Evolutionary conservation across 257 asterid species (phyloP).

Genomic region (Eucommia ulmoides): DNA sequence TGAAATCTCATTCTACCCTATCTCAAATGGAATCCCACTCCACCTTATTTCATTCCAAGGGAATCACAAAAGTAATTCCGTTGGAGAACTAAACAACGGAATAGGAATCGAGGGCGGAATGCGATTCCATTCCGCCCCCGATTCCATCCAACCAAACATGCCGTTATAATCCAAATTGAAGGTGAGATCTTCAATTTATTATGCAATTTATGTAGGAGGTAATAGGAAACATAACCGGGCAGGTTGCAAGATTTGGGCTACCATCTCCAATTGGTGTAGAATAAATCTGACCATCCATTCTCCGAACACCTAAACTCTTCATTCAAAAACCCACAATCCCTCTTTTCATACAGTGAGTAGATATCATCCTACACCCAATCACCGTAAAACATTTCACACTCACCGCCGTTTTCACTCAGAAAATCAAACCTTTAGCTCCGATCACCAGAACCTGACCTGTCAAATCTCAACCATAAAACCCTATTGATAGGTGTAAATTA

Average conservation of each 20-base stretch:
- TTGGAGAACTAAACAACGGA: no score
- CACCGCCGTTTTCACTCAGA: constrained; percentile 34
- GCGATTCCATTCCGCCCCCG: no score
- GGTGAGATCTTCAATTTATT: no score
- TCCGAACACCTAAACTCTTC: constrained; percentile 68
- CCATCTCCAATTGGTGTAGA: constrained; percentile 90
- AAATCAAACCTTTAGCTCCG: constrained; percentile 35
- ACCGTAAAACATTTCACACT: constrained; percentile 60
- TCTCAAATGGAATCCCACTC: no score
- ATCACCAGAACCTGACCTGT: neutral
- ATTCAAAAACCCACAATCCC: constrained; percentile 60
- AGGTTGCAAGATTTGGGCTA: constrained; percentile 75
- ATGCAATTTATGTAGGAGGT: no score
- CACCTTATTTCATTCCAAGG: no score
- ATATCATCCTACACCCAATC: constrained; percentile 83
- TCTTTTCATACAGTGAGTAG: constrained; percentile 59
- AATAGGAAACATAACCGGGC: constrained; percentile 47
- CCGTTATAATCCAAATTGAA: no score
- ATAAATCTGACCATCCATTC: constrained; percentile 67
- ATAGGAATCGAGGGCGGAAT: no score
- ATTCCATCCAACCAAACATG: no score
- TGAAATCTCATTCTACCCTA: no score
- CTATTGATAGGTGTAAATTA: constrained; percentile 48
- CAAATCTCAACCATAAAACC: constrained; percentile 40
- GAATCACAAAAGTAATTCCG: no score